Conservation (phyloP, 2,329 filamentous ascomycete genomes). For the Thermothelomyces thermophilus region DNA sequence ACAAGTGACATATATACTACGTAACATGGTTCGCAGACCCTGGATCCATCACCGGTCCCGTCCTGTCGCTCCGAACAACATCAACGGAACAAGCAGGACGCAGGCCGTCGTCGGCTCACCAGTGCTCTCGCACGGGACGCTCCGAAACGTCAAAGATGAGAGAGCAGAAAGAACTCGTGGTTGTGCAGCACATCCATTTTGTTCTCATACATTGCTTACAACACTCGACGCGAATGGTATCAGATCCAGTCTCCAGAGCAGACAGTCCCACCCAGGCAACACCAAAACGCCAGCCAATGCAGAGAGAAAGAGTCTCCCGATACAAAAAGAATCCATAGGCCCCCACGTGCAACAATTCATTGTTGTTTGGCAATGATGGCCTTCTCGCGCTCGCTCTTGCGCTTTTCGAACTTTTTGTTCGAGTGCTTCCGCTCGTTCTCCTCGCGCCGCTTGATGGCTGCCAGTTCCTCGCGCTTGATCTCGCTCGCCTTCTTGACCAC, state of each 20-base stretch:
- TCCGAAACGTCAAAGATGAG: background rate
- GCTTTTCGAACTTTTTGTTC: constrained; percentile 64
- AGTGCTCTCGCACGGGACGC: no score
- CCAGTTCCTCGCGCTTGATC: constrained; percentile 87
- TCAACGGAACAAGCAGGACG: no score
- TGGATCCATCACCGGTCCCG: no score
- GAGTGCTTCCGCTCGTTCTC: constrained; percentile 93
- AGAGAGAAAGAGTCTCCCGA: background rate
- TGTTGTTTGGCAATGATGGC: constrained; percentile 68
- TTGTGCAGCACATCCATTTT: background rate
- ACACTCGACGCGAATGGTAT: constrained; percentile 22
- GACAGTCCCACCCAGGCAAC: background rate
- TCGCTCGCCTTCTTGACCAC: constrained; percentile 91
- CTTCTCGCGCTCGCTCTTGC: constrained; percentile 68
- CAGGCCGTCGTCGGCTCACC: no score
- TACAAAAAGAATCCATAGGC: background rate
- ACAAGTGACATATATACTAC: no score
- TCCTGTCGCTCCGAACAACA: no score
- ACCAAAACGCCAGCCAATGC: constrained; percentile 19
- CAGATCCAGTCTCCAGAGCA: constrained; percentile 11
- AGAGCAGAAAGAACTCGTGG: background rate
- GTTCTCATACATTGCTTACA: constrained; percentile 7
- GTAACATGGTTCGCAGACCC: no score
- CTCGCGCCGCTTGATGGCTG: constrained; percentile 79
- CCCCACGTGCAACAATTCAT: constrained; percentile 27